Base-by-base conservation (phyloP, 768 basidiomycete species). In the Serendipita sp. region DNA sequence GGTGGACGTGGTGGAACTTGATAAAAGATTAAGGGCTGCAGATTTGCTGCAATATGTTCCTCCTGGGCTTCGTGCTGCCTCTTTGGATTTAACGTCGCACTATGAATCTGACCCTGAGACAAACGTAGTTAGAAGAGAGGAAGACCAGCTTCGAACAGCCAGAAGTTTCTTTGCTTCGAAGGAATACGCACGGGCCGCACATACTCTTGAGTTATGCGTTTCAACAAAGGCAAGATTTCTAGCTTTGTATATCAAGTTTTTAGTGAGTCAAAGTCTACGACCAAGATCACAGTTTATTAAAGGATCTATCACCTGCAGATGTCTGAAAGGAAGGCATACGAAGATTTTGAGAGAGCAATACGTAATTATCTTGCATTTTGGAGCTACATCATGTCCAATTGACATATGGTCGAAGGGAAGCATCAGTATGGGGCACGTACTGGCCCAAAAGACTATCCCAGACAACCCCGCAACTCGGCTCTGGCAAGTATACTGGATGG, bases 301-400 rank as follows among this genome's bases (percentile, higher is more conserved):
- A 58, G 60, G 64, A 24, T 24, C 54, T 41, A 46, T 30, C 64
- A 18, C 34, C 56, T 67, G 13, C 69, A 95, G 93, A 85, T 86
- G 11, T 83, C 84, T 65, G 94, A 97, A 76, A 87, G 87, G 71
- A 83, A 83, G 68, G 84, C 89, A 0, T 80, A 88, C 69, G 80
- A 88, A 69, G 85, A 88, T 65, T 92, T 90, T 89, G 89, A 92
- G 76, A 85, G 85, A 75, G 77, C 86, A 68, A 82, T 88, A 70
- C 83, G 90, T 86, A 67, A 67, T 84, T 77, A 3, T 8, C 3
- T 24, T 13, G 11, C 65, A 3, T 34, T 10, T 32, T 18, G 62
- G 32, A 37, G 4, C 28, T 18, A 37, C 34, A 24, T 28, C 34
- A 18, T 28, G 7, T 38, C 51, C n/a, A 32, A 10, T 45, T 41